phyloP scores from a whole-genome alignment of 805 yeast genomes.

The Maudiozyma pseudohumilis region DNA sequence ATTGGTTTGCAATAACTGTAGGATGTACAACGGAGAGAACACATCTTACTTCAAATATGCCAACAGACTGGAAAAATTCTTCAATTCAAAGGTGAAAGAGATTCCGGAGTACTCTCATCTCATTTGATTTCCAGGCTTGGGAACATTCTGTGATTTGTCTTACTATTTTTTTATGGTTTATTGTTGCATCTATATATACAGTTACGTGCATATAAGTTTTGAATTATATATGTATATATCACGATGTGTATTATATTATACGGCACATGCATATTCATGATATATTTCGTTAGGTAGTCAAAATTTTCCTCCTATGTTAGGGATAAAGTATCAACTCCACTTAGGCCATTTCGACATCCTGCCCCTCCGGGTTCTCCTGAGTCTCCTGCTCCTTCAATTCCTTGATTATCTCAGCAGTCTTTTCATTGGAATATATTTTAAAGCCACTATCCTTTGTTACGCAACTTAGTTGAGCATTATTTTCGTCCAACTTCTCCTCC shows the following conservation, averaged over 20 bases:
- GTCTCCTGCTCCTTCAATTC: conserved; percentile 61
- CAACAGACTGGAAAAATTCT: conserved; percentile 81
- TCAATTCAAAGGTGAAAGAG: conserved; percentile 73
- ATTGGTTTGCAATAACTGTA: conserved; percentile 80
- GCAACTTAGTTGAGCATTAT: conserved; percentile 89
- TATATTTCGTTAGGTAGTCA: background rate
- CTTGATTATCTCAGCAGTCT: conserved; percentile 73
- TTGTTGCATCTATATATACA: background rate
- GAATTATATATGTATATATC: too few species aligned
- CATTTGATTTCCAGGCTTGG: conserved; percentile 23
- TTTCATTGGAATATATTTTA: conserved; percentile 71
- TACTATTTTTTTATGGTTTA: background rate
- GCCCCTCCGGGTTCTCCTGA: conserved; percentile 33
- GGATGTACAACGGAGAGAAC: conserved; percentile 84
- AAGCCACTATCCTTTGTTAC: conserved; percentile 84
- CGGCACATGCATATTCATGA: background rate
- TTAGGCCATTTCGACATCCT: conserved; percentile 28
- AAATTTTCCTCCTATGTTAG: background rate
- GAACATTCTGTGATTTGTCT: background rate
- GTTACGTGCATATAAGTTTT: background rate
- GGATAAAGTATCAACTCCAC: background rate
- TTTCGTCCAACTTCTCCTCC: conserved; percentile 96
- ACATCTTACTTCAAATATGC: conserved; percentile 96
- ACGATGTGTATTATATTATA: background rate
- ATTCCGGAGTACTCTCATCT: conserved; percentile 84